Base-by-base conservation (phyloP, 2,329 filamentous ascomycete species). In the Eutypa lata region DNA sequence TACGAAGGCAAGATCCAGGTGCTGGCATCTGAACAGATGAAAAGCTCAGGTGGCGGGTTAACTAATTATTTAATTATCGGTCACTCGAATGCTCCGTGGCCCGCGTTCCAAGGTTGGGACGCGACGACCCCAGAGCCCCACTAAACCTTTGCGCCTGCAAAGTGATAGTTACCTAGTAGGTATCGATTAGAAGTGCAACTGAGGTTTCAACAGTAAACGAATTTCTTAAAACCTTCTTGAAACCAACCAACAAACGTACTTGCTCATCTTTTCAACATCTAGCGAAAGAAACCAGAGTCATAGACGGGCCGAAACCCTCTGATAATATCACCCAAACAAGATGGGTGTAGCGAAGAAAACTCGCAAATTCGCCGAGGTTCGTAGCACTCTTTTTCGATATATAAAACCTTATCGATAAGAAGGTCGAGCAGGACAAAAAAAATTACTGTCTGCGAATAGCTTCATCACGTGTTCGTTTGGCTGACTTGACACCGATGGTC, bases 291-390 rank as follows among this genome's bases (percentile, higher is more conserved):
- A 10, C 26, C 5, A 31, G 10, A 31, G 10, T 31, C 26, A 6
- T n/a, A n/a, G n/a, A n/a, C n/a, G n/a, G n/a, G 26, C 26, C 26
- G 10, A 10, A 6, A 31, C 6, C 26, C 10, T 31, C 26, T 38
- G 16, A 16, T 14, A 6, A 14, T 42, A 28, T 6, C 26, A 5
- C 26, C 6, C 26, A 5, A 31, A 31, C 49, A 71, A 56, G 35
- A 97, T 97, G 93, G 92, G 91, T 74, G 84, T 91, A 62, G 84
- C 87, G 58, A 96, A 96, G 78, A 90, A 87, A 71, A 96, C 90
- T 50, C 86, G 92, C 76, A 97, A 97, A 77, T 97, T 96, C 71
- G 93, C 86, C 48, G 76, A 81, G 69, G 83, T 83, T 66, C 55
- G 74, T 56, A 37, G 49, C 3, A 52, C 59, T 63, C 64, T 68